Conservation (phyloP, 495 filamentous ascomycete genomes). For the Delitschia confertaspora region DNA sequence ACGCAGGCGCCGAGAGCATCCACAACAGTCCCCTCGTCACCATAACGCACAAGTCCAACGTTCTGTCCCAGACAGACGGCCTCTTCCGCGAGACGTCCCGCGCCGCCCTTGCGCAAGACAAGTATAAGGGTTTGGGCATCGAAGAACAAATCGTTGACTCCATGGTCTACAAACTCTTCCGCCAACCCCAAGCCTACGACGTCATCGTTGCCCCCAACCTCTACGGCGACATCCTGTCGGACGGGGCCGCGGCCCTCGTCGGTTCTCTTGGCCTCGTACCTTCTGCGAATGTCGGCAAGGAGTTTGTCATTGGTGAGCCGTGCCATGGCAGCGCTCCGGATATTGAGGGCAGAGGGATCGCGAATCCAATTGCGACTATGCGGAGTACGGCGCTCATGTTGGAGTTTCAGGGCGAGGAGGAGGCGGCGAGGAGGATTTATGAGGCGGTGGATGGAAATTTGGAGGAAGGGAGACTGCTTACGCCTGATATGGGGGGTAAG, state of each 20-base stretch:
- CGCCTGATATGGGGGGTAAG: slow-evolving; percentile 83
- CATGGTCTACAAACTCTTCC: slow-evolving; percentile 99
- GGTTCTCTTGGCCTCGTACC: slow-evolving; percentile 91
- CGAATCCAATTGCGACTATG: slow-evolving; percentile 93
- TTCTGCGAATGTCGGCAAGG: slow-evolving; percentile 90
- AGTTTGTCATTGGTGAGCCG: slow-evolving; percentile 93
- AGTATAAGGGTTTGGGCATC: slow-evolving; percentile 49
- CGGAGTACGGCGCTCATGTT: slow-evolving; percentile 89
- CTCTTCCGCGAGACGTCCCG: slow-evolving; percentile 80
- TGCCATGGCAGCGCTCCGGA: slow-evolving; percentile 96
- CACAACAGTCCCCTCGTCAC: slow-evolving; percentile 72
- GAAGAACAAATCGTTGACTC: slow-evolving; percentile 99
- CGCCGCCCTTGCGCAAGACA: slow-evolving; percentile 52
- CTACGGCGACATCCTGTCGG: slow-evolving; percentile 93
- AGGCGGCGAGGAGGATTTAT: slow-evolving; percentile 82
- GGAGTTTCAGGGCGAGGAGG: slow-evolving; percentile 81
- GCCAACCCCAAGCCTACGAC: slow-evolving; percentile 86
- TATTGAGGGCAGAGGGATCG: slow-evolving; percentile 84
- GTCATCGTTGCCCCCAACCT: slow-evolving; percentile 97
- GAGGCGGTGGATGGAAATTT: slow-evolving; percentile 86
- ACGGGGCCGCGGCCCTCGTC: slow-evolving; percentile 90
- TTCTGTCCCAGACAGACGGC: slow-evolving; percentile 91
- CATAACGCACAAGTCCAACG: slow-evolving; percentile 97
- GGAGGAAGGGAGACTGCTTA: slow-evolving; percentile 70
- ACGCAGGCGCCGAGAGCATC: slow-evolving; percentile 41